These are phyloP conservation scores for Rubus parviflorus DNA, from an alignment of 306 rosid genomes.

Conservation along the genomic window DNA sequence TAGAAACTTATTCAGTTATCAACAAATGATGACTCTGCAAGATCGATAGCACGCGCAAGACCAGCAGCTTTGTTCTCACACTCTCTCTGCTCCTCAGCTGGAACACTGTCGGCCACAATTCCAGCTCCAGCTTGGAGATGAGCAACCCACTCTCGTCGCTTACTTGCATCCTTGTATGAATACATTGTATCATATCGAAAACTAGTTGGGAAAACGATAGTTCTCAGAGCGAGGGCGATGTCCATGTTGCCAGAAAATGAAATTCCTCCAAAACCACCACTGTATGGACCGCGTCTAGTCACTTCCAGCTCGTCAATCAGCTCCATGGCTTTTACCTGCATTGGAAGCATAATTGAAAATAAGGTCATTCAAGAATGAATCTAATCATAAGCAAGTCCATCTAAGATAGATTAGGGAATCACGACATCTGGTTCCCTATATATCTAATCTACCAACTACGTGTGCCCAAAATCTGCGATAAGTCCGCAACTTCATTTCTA, in stretches of 20 bases:
- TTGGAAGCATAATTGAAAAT: constrained; percentile 27
- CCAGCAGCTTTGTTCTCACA: constrained; percentile 98
- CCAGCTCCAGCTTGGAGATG: constrained; percentile 97
- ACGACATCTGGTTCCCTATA: not conserved
- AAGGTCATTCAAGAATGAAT: not conserved
- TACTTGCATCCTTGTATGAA: constrained; percentile 72
- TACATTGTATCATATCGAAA: constrained; percentile 79
- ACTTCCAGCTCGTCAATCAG: constrained; percentile 90
- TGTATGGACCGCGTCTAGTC: constrained; percentile 90
- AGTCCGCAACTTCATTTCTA: not conserved
- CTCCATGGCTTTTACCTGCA: constrained; percentile 98
- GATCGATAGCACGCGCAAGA: constrained; percentile 91
- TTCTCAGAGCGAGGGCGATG: constrained; percentile 88
- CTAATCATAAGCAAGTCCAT: not conserved
- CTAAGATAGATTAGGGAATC: not conserved
- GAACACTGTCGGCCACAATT: constrained; percentile 90
- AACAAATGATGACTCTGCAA: constrained; percentile 87
- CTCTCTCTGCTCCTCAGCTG: constrained; percentile 87
- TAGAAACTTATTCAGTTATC: constrained; percentile 34
- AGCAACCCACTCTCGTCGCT: constrained; percentile 88
- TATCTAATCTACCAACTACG: constrained; percentile 5
- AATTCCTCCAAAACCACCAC: constrained; percentile 95
- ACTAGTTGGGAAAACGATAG: constrained; percentile 80
- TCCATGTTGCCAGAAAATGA: constrained; percentile 89
- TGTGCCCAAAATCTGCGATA: not conserved